phyloP scores from a whole-genome alignment of 2,329 filamentous ascomycete species.

The Polytolypa hystricis region DNA sequence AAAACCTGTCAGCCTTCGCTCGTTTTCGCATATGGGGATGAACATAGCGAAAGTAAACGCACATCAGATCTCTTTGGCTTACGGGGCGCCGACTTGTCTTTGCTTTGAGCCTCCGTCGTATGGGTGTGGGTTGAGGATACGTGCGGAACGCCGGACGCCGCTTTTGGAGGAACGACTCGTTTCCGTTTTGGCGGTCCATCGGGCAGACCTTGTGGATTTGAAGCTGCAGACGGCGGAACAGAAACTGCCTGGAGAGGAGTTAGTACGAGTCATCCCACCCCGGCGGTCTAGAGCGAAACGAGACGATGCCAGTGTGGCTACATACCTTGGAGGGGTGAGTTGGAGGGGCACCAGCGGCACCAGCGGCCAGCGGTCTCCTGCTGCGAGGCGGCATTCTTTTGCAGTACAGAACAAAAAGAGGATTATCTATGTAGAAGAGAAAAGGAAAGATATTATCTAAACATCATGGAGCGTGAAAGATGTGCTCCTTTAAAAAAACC shows the following conservation, averaged over 20 bases:
- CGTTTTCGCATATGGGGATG: neutral
- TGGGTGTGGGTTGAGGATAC: neutral
- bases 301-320: too few species aligned
- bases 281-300: neutral
- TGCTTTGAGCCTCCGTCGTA: too few species aligned
- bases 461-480: too few species aligned
- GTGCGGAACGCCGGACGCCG: too few species aligned
- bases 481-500: too few species aligned
- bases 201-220: neutral
- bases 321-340: conserved; percentile 23
- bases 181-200: neutral
- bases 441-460: too few species aligned
- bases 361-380: conserved; percentile 23
- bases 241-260: neutral
- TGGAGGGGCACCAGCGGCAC: conserved; percentile 17
- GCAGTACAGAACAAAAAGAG: too few species aligned
- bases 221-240: neutral
- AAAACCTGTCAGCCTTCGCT: neutral
- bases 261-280: neutral
- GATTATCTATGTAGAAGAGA: too few species aligned
- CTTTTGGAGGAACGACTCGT: neutral
- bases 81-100: neutral
- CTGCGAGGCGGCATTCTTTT: conserved; percentile 30
- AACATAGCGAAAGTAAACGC: neutral
- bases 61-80: neutral